A percentile compares a stretch with the other conserved stretches of the same genome.
phyloP scores from a whole-genome alignment of 225 moss, liverwort and hornwort species.

The Anthoceros angustus region DNA sequence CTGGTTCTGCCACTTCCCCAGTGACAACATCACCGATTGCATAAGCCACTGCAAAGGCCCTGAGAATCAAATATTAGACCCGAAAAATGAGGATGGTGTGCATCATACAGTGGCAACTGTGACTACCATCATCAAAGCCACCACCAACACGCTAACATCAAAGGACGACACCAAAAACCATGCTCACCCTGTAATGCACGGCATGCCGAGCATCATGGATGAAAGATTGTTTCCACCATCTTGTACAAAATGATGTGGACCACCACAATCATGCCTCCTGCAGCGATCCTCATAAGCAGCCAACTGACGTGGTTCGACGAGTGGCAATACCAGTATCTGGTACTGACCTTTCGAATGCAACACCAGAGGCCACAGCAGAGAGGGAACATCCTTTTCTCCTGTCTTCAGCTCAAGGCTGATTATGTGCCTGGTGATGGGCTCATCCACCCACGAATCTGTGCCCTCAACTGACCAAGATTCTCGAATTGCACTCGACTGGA shows the following conservation, averaged over 20 bases:
- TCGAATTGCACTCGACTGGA: conserved; percentile 25
- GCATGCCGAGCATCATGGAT: conserved; percentile 53
- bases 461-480: conserved; percentile 24
- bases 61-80: conserved; percentile 6
- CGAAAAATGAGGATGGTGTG: neutral
- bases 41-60: conserved; percentile 56
- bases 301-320: conserved; percentile 64
- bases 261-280: conserved; percentile 47
- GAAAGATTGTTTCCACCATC: conserved; percentile 41
- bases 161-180: conserved; percentile 9
- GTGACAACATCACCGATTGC: conserved; percentile 66
- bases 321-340: conserved; percentile 63
- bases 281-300: conserved; percentile 42
- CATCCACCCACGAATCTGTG: conserved; percentile 41
- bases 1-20: conserved; percentile 74
- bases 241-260: conserved; percentile 23
- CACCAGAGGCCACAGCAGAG: conserved; percentile 68
- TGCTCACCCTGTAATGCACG: conserved; percentile 70
- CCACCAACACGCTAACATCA: neutral
- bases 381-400: conserved; percentile 11
- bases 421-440: conserved; percentile 64
- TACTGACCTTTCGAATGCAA: conserved; percentile 62
- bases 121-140: neutral
- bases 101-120: neutral
- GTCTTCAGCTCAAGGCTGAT: conserved; percentile 47